Evolutionary conservation across 2,329 filamentous ascomycete genomes (phyloP), one percentile per base, ranked within the genome.

Genomic region (Alternaria viburni): DNA sequence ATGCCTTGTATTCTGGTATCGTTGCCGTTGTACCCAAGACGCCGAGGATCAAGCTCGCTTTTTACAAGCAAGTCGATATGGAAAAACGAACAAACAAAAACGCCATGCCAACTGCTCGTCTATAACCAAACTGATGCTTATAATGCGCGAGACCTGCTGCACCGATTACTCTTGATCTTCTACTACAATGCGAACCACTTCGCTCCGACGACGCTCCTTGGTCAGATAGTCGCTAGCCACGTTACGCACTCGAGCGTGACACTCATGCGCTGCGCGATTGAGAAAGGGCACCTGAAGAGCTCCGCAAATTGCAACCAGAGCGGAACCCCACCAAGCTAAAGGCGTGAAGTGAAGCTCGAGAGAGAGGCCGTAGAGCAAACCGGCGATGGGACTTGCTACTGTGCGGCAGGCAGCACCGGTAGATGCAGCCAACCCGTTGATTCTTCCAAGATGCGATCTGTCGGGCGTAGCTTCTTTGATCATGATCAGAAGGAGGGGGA

Each of bases 401-500:
- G 89, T 92, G n/a, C 90, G 85, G 62, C 89, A 89, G 5, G 88
- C 86, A 19, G 90, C 91, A n/a, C 90, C 90, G 2, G 88, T 90
- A 3, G 88, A 90, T 64, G 91, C 91, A 51, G 90, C 90, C 9
- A 92, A 80, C 0, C 90, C 90, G 66, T 93, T 93, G 76, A 93
- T 90, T 69, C 87, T 89, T 1, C 90, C 90, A 15, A 93, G 83
- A 6, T 88, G 85, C 1, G 84, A 85, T 4, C 87, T 82, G 5
- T 87, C 85, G 0, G 90, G 89, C 5, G 88, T 87, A 1, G 90
- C 89, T 79, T 92, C 89, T 77, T 93, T 93, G 72, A 93, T 85
- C 57, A 93, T 82, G 64, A 93, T 92, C 25, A 93, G 83, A 1
- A 90, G 84, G 9, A 91, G 85, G 0, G 90, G 90, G 41, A 90